Base-by-base conservation (phyloP, 352 stramenopile species). In the Phytopythium boreale region DNA sequence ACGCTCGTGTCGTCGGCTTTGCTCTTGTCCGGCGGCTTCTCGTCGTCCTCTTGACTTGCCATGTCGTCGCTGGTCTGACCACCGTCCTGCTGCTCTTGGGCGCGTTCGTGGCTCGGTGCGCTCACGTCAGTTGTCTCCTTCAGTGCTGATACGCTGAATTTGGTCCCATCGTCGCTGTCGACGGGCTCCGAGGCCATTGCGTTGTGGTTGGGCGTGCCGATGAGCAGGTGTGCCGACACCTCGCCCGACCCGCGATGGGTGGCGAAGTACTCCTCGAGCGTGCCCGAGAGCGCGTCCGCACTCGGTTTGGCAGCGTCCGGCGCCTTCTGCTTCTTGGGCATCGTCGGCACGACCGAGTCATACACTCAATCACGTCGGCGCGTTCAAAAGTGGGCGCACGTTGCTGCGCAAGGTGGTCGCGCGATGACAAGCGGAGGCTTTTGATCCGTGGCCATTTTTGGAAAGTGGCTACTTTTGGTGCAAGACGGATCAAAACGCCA, bases 211-310 rank as follows among this genome's bases (percentile, higher is more conserved):
- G 69, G 61, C 34, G 74, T 69, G 17, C 72, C 79, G 20, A 81
- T 80, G 50, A 89, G 76, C 66, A 89, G 61, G 59, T 89, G 80
- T 62, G 84, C 78, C 43, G 76, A 83, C 44, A 89, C 72, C n/a
- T 65, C 60, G 6, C 67, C 71, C 12, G 47, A 65, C 39, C 68
- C 69, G 62, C 71, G 70, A 62, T 75, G 61, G 2, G 64, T 49
- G 39, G 68, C 67, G 41, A 77, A 77, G 34, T 77, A 77, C 39
- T 75, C 71, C 52, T 77, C 71, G 37, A 77, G 59, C 11, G 67
- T 77, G 53, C 67, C 72, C 8, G 29, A 26, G 44, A 63, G 39
- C 4, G 24, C 56, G 29, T 52, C 29, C 19, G 27, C 17, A 12
- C 29, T 27, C 50, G 15, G 27, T 15, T 56, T 50, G 36, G 34